Conservation (phyloP, 306 rosid genomes). For the Sechiopsis laciniata region DNA sequence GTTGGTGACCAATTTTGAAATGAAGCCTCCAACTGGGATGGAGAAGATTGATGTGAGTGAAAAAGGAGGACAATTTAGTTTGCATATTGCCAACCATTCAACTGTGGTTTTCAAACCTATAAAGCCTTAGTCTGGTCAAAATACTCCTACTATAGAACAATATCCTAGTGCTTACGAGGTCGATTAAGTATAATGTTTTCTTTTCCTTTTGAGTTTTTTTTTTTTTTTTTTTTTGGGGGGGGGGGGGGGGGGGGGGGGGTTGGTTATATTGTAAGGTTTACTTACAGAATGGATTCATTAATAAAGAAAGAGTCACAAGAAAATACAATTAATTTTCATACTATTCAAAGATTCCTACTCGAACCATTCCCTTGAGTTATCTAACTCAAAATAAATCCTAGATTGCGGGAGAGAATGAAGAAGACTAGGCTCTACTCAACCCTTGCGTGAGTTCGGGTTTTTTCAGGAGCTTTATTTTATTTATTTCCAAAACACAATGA, state of each 20-base stretch:
- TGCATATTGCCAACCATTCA: constrained; percentile 71
- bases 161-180: background rate
- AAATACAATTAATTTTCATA: background rate
- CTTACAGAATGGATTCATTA: background rate
- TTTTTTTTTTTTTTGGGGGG: too few species aligned
- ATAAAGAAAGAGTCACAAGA: background rate
- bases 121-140: constrained; percentile 12
- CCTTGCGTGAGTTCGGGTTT: too few species aligned
- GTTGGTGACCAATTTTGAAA: constrained; percentile 51
- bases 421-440: too few species aligned
- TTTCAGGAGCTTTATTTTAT: too few species aligned
- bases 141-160: background rate
- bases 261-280: background rate
- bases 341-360: too few species aligned
- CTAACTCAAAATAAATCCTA: too few species aligned
- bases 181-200: too few species aligned
- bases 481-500: too few species aligned
- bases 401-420: too few species aligned
- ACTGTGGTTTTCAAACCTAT: constrained; percentile 37
- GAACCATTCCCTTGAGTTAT: too few species aligned
- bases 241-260: too few species aligned
- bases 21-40: constrained; percentile 37
- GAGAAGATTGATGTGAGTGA: constrained; percentile 55
- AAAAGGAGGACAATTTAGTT: constrained; percentile 72
- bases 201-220: background rate